Base-by-base conservation (phyloP, 371 early-diverging fungal species). In the Gilbertella persicaria region DNA sequence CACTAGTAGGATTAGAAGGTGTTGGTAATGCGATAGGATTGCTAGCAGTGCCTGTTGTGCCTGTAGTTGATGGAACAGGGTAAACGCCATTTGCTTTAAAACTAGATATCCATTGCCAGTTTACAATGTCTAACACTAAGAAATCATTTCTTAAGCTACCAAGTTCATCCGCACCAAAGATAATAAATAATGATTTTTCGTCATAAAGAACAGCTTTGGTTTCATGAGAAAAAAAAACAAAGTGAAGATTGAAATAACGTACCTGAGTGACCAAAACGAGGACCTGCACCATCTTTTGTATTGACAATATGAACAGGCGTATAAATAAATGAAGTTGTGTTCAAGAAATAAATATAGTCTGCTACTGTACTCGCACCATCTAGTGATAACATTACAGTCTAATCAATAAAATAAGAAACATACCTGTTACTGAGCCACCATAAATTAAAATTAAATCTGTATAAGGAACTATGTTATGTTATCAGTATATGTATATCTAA, bases 251-350 rank as follows among this genome's bases (percentile, higher is more conserved):
- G n/a, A n/a, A n/a, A n/a, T n/a, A n/a, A n/a, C n/a, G n/a, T 60
- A 60, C 61, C 61, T 19, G 55, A 54, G 23, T 61, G 62, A 10
- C 62, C 62, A 46, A 55, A 55, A 16, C 62, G 45, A 23, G 62
- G 45, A 2, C 55, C 47, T 16, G 55, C 52, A 12, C 52, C 51
- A 33, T 9, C 35, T 10, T 37, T 19, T 23, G 37, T 3, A 26
- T 45, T 49, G 16, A 19, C 25, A 4, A 42, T 29, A 35, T 40
- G 46, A 1, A 54, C 16, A 26, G 36, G 25, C 3, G 55, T 55
- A 52, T 55, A 61, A 20, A 17, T 20, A n/a, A 42, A 50, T 2
- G 55, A 55, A 3, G 51, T 51, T 5, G 62, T 55, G 20, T 61
- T 55, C 9, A 55, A 43, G 4, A 47, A 2, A n/a, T 61, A 61